Conservation (phyloP, 768 basidiomycete species). For the Bullera alba region DNA sequence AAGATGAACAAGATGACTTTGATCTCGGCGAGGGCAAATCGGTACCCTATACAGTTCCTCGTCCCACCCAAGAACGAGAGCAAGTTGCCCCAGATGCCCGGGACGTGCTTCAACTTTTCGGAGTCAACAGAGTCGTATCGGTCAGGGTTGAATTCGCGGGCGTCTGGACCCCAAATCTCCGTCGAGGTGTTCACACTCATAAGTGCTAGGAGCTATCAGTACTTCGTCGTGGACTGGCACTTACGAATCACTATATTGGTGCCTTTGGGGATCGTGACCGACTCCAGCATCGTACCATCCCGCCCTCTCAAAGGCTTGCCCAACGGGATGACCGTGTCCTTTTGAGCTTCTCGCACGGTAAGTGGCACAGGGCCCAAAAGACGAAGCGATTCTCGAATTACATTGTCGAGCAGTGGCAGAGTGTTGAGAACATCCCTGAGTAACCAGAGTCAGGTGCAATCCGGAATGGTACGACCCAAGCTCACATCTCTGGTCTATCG, state of each 20-base stretch:
- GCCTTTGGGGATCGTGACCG: conserved; percentile 32
- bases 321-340: conserved; percentile 31
- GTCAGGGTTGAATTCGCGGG: conserved; percentile 38
- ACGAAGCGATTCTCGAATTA: conserved; percentile 48
- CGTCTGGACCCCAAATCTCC: conserved; percentile 42
- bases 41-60: conserved; percentile 41
- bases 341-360: conserved; percentile 27
- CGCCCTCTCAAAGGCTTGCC: conserved; percentile 34
- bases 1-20: conserved; percentile 43
- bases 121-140: conserved; percentile 14
- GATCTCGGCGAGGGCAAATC: conserved; percentile 45
- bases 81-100: conserved; percentile 44
- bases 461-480: too few species aligned
- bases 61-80: conserved; percentile 44
- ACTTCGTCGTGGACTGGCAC: conserved; percentile 4
- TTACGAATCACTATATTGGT: conserved; percentile 38
- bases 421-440: conserved; percentile 55
- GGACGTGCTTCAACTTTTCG: conserved; percentile 18
- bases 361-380: conserved; percentile 32
- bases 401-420: conserved; percentile 68
- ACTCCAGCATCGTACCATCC: conserved; percentile 37
- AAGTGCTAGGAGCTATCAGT: conserved; percentile 28
- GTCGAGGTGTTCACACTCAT: conserved; percentile 33
- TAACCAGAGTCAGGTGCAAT: too few species aligned
- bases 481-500: too few species aligned